These are phyloP conservation scores for Phoma sp. DNA, from an alignment of 2,329 filamentous ascomycete genomes.

Conservation along the genomic window DNA sequence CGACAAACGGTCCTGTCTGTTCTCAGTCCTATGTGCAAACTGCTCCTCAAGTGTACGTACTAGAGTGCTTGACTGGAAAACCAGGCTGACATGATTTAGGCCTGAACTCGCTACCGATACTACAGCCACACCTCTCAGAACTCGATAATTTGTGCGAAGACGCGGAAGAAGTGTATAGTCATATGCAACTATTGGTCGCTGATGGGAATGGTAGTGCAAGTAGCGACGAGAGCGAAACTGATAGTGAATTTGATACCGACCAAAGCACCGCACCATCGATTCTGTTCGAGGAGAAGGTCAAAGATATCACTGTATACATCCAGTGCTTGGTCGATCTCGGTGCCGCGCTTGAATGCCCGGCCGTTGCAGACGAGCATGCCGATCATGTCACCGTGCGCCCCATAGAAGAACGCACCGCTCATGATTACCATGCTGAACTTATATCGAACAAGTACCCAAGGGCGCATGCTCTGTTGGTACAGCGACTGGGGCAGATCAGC, in stretches of 20 bases:
- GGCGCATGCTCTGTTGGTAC: slow-evolving; percentile 8
- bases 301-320: slow-evolving; percentile 20
- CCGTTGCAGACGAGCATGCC: slow-evolving; percentile 16
- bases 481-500: slow-evolving; percentile 26
- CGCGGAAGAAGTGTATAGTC: slow-evolving; percentile 8
- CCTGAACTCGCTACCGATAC: neutral
- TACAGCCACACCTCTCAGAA: no score
- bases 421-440: slow-evolving; percentile 28
- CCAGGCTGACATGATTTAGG: neutral
- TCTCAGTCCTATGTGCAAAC: slow-evolving; percentile 18
- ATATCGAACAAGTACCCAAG: slow-evolving; percentile 25
- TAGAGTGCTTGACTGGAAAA: neutral
- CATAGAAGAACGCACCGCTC: slow-evolving; percentile 16
- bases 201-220: neutral
- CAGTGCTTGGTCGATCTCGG: slow-evolving; percentile 26
- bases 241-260: slow-evolving; percentile 6
- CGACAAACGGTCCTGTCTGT: slow-evolving; percentile 19
- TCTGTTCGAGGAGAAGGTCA: neutral
- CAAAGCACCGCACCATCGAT: neutral
- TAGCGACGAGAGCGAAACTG: slow-evolving; percentile 13
- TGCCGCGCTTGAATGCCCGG: slow-evolving; percentile 25
- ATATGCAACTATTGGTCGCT: slow-evolving; percentile 20
- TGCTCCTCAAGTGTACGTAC: slow-evolving; percentile 14
- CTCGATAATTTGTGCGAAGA: no score
- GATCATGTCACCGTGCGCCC: slow-evolving; percentile 10